Evolutionary conservation across 306 rosid genomes (phyloP), one percentile per base, ranked within the genome.

Genomic region (Adenanthera pavonina): DNA sequence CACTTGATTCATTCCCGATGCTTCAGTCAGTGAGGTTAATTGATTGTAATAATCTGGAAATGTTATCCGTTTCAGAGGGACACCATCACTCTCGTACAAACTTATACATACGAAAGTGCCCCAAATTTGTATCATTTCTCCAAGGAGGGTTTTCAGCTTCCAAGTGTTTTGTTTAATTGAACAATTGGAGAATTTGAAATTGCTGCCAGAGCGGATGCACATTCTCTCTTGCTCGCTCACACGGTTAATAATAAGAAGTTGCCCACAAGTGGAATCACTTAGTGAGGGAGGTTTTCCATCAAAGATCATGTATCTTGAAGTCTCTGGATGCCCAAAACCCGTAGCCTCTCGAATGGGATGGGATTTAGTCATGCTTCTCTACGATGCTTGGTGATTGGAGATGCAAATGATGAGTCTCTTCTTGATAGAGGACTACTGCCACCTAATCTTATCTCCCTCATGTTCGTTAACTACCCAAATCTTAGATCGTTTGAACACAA

Each of bases 301-400:
- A 25, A 66, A 65, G 49, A 7, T 77, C 8, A n/a, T 35, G 16
- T 0, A 0, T 1, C 33, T 77, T 48, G 0, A 0, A 0, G 47
- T 77, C 15, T 0, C 0, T 0, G 11, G 19, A 5, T 78, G 75
- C 44, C 16, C 46, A 0, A 78, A 66, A 51, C 52, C 66, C 15
- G 0, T 65, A 16, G 74, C 66, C 6, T 0, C n/a, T n/a, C 49
- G 44, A 13, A 65, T n/a, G 65, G 13, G 14, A 14, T 77, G 81
- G 81, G 65, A 47, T n/a, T 52, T 66, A 33, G 8, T 2, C 74
- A 16, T 17, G 6, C 4, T 8, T 66, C 20, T 52, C 65, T 66
- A 0, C 0, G 0, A 5, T 0, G 0, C 1, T 36, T 66, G 15
- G 0, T 0, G 3, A 25, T 71, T 48, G 14, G 0, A 12, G 60